These are phyloP conservation scores for Hypoxylon sp. DNA, from an alignment of 2,329 filamentous ascomycete species.

Conservation along the genomic window DNA sequence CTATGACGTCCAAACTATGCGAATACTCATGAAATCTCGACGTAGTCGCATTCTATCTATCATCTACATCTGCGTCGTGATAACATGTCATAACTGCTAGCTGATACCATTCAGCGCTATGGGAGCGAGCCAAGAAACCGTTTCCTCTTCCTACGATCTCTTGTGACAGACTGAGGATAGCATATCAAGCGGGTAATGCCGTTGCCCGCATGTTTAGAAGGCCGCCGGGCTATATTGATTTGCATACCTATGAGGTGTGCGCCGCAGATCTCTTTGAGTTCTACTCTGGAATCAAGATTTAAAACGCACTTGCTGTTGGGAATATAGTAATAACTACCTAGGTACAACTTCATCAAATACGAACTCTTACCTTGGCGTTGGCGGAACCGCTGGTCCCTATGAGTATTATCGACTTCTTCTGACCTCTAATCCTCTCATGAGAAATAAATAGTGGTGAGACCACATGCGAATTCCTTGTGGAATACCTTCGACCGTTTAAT, in stretches of 20 bases:
- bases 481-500: not conserved
- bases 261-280: no score
- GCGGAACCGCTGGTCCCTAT: no score
- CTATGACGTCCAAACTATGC: not conserved
- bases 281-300: not conserved
- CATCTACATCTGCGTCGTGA: slow-evolving; percentile 17
- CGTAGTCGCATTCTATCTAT: not conserved
- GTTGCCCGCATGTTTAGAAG: no score
- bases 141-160: not conserved
- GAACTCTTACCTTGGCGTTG: not conserved
- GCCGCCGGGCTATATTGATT: no score
- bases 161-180: not conserved
- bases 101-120: not conserved
- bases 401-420: no score
- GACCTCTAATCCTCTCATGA: not conserved
- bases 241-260: no score
- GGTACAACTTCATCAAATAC: not conserved
- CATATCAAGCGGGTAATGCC: no score
- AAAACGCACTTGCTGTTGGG: not conserved
- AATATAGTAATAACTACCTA: not conserved
- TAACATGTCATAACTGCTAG: not conserved
- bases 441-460: not conserved
- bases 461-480: not conserved
- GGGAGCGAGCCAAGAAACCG: not conserved
- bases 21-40: not conserved